Percentiles rank a stretch among this genome's conserved stretches.
These are phyloP conservation scores for Papiliotrema nemorosa DNA, from an alignment of 1,284 basidiomycete genomes.

Conservation along the genomic window DNA sequence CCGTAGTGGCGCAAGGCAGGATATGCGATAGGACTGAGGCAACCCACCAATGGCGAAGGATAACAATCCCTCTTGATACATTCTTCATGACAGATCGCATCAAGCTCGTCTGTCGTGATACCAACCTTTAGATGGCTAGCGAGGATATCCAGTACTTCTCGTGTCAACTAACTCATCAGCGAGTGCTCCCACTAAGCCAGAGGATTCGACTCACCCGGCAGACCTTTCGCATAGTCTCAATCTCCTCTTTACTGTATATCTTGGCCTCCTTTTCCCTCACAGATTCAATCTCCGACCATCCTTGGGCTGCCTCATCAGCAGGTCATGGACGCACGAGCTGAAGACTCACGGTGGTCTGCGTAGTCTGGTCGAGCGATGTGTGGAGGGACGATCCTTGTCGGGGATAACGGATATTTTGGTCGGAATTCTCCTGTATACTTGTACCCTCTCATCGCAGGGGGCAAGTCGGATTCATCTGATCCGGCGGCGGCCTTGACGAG, in stretches of 20 bases:
- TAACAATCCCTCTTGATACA: conserved; percentile 88
- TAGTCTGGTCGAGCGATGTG: conserved; percentile 49
- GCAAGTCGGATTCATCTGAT: conserved; percentile 39
- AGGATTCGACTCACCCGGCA: conserved; percentile 37
- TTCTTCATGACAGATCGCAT: conserved; percentile 91
- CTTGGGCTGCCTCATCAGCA: conserved; percentile 33
- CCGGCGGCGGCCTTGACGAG: conserved; percentile 33
- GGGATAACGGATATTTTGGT: conserved; percentile 48
- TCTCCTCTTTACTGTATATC: conserved; percentile 46
- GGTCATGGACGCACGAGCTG: not conserved
- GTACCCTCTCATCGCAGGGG: conserved; percentile 42
- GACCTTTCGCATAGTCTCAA: conserved; percentile 48
- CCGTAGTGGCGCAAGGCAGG: no score
- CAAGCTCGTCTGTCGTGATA: conserved; percentile 91
- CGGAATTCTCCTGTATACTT: conserved; percentile 47
- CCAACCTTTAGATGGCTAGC: conserved; percentile 82
- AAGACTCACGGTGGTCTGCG: conserved; percentile 48
- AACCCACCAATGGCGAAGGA: conserved; percentile 69
- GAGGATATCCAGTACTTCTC: conserved; percentile 88
- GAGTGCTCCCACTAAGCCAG: no score
- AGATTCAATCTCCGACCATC: conserved; percentile 38
- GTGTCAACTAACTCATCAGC: conserved; percentile 60
- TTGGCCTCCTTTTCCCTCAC: conserved; percentile 37
- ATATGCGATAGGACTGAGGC: no score
- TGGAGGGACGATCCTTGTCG: conserved; percentile 41